Evolutionary conservation across 305 asterid genomes (phyloP), one percentile per base, ranked within the genome.

Genomic region (Rubia peregrina): DNA sequence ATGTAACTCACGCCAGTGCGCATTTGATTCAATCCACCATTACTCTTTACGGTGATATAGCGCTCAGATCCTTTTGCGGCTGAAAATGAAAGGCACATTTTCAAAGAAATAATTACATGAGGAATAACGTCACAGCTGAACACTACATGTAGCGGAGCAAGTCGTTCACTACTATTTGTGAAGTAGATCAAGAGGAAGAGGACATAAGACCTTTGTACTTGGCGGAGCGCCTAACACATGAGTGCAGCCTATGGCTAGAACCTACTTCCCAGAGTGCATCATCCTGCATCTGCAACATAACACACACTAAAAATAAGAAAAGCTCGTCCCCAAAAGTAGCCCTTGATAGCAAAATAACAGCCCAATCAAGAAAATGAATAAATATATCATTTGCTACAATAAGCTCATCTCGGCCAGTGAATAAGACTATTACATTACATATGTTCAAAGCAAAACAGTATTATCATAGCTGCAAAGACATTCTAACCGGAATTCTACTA

Each of bases 21-120:
- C 98, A 93, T 93, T 83, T 93, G 98, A 84, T 93, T 93, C 70
- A 93, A 80, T 76, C 97, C 97, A 61, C 98, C 98, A 75, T 93
- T 93, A 83, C 96, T 76, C 73, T 82, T 86, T 70, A 90, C 98
- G 56, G 98, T 93, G 80, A 90, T 84, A 76, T 90, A 93, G 74
- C 79, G 98, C 74, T 83, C 85, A 80, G 69, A 80, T 49, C 76
- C 82, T 41, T 76, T 80, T 42, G 76, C 59, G 73, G 84, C 98
- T 90, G 87, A 70, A 78, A 16, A 80, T 76, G 63, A 62, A 77
- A 69, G 71, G 78, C 36, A 48, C 42, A 56, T 5, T 36, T 24
- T 61, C 66, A 62, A 55, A 17, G 48, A 49, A 46, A 68, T 38
- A 69, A 67, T 24, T 46, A 30, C 41, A 68, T 49, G 62, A 24